Percentiles rank a stretch among this genome's conserved stretches.
These are phyloP conservation scores for Plasmodium adleri DNA, from an alignment of 169 alveolate genomes.

Conservation along the genomic window DNA sequence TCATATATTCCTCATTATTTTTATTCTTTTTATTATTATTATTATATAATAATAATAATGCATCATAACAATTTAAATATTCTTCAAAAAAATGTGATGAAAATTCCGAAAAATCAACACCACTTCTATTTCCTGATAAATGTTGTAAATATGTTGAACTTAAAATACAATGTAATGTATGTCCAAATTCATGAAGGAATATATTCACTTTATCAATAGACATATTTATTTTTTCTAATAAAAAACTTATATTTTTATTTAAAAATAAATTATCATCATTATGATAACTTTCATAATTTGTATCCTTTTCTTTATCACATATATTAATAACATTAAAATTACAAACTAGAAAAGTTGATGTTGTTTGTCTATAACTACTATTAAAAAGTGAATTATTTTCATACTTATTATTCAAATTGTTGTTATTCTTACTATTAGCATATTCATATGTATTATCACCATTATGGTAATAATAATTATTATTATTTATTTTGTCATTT, in stretches of 20 bases:
- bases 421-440: background rate
- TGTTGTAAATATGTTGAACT: slow-evolving; percentile 86
- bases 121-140: slow-evolving; percentile 87
- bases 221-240: slow-evolving; percentile 63
- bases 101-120: slow-evolving; percentile 87
- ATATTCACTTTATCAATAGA: slow-evolving; percentile 74
- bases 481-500: background rate
- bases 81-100: slow-evolving; percentile 86
- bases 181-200: slow-evolving; percentile 87
- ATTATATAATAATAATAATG: slow-evolving; percentile 24
- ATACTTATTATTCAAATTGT: background rate
- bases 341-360: slow-evolving; percentile 83
- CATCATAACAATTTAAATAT: slow-evolving; percentile 63
- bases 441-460: background rate
- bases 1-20: background rate
- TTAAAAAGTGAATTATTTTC: background rate
- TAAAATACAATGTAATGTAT: slow-evolving; percentile 83
- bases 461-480: background rate
- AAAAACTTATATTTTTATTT: slow-evolving; percentile 11
- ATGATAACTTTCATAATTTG: background rate
- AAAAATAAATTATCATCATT: background rate
- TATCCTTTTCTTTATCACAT: slow-evolving; percentile 9
- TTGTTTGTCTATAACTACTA: slow-evolving; percentile 75
- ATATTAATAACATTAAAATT: slow-evolving; percentile 68
- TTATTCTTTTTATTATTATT: background rate